Base-by-base conservation (phyloP, 2,329 filamentous ascomycete species). In the Aspergillus pseudoviridinutans region DNA sequence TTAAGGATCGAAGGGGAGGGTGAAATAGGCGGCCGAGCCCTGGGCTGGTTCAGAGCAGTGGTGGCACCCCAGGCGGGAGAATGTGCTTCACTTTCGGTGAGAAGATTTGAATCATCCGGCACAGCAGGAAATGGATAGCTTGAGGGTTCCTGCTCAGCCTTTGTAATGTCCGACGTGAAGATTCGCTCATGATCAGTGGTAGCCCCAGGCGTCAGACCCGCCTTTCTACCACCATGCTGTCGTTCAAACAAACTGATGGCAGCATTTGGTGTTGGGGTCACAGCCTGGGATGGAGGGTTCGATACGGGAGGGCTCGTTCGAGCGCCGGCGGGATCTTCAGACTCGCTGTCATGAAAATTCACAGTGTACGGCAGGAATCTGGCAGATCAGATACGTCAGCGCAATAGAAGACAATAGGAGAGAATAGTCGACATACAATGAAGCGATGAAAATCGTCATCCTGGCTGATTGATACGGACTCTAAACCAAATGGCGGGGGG, bases 311-410 rank as follows among this genome's bases (percentile, higher is more conserved):
- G 57, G 53, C 71, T 63, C 66, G 71, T 59, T 69, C 70, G 61
- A 70, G 77, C 57, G 74, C 76, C 53, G 79, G 78, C 32, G 80
- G 81, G 57, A 60, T 67, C 58, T 53, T 67, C 66, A 27, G 64
- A 60, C 22, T 69, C 66, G 49, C 74, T 84, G 56, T 90, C 81
- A 65, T 87, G 87, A 74, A 97, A 97, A 74, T 96, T 87, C 68
- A 96, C 82, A 44, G 93, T 97, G 74, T 96, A 92, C 35, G 93
- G 93, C 38, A 97, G 84, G 72, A 96, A 96, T 57, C 92, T 96
- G 52, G 3, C 28, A 2, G 1, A 49, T 20, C 4, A 14, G 25
- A 46, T 24, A 29, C n/a, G 44, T 66, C 53, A 62, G 61, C 27
- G 24, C 44, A 22, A 25, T 22, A 28, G 25, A 28, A 29, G 8